phyloP scores from a whole-genome alignment of 306 rosid genomes.

The Elaeagnus macrophylla region DNA sequence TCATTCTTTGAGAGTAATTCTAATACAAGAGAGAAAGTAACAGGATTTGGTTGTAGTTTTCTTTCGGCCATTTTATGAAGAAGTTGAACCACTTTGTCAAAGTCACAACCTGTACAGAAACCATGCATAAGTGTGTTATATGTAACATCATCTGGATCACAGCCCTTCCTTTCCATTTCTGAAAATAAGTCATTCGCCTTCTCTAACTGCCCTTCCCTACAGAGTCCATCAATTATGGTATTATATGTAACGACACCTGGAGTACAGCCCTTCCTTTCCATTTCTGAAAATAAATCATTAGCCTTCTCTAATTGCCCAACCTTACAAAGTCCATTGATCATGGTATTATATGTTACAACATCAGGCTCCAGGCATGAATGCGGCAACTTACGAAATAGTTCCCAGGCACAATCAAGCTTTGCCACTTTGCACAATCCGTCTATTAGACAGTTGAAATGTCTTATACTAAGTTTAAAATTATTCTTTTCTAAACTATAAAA shows the following conservation, averaged over 20 bases:
- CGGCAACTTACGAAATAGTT: no score
- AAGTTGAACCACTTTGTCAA: conserved; percentile 32
- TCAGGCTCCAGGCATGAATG: no score
- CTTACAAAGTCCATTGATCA: no score
- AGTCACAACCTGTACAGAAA: conserved; percentile 26
- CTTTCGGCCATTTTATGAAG: conserved; percentile 31
- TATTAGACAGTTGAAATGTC: conserved; percentile 15
- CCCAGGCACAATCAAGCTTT: no score
- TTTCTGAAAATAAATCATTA: conserved; percentile 20
- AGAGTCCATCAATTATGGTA: conserved; percentile 36
- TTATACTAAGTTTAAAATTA: conserved; percentile 10
- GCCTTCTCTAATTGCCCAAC: no score
- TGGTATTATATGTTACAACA: no score
- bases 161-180: conserved; percentile 31
- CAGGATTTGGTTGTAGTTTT: conserved; percentile 29
- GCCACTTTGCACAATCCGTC: conserved; percentile 25
- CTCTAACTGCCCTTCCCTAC: conserved; percentile 26
- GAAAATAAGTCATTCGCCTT: conserved; percentile 33
- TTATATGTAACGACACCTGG: conserved; percentile 27
- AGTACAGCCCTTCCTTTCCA: conserved; percentile 12
- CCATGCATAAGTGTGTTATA: conserved; percentile 32
- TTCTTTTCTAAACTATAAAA: conserved; percentile 22
- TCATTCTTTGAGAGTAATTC: conserved; percentile 27
- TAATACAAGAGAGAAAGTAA: conserved; percentile 25
- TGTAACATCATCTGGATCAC: conserved; percentile 25